Percentiles rank a stretch among this genome's conserved stretches.
These are phyloP conservation scores for Serendipita vermifera DNA, from an alignment of 768 basidiomycete genomes.

Conservation along the genomic window DNA sequence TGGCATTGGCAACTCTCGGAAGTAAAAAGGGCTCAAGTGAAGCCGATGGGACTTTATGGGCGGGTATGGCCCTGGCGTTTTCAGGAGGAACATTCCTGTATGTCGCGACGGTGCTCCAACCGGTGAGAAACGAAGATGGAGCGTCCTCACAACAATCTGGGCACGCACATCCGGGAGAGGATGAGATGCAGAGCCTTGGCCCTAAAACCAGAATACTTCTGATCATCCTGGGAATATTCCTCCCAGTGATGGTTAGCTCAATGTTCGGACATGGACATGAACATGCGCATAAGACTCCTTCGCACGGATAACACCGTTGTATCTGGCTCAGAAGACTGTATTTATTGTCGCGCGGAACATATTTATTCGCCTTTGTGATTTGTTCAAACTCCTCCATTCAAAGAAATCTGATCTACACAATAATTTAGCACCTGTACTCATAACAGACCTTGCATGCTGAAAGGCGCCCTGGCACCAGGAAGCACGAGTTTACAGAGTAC, in stretches of 20 bases:
- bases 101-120: constrained; percentile 83
- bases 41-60: constrained; percentile 38
- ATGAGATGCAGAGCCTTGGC: constrained; percentile 30
- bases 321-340: too few species aligned
- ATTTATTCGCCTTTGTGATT: too few species aligned
- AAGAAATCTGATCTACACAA: too few species aligned
- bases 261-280: constrained; percentile 46
- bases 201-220: constrained; percentile 37
- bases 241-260: constrained; percentile 48
- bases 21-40: constrained; percentile 23
- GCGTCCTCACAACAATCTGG: constrained; percentile 27
- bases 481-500: too few species aligned
- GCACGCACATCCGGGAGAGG: constrained; percentile 26
- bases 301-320: too few species aligned
- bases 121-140: constrained; percentile 25
- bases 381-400: too few species aligned
- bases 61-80: constrained; percentile 66
- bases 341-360: too few species aligned
- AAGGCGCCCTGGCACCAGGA: too few species aligned
- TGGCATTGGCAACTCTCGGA: constrained; percentile 39
- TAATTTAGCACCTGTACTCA: too few species aligned
- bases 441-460: too few species aligned
- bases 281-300: too few species aligned
- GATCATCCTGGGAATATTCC: constrained; percentile 54
- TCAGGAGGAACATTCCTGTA: constrained; percentile 92